Percentiles rank a stretch among this genome's conserved stretches.
phyloP scores from a whole-genome alignment of 2,329 filamentous ascomycete genomes.

The Cladobotryum protrusum region DNA sequence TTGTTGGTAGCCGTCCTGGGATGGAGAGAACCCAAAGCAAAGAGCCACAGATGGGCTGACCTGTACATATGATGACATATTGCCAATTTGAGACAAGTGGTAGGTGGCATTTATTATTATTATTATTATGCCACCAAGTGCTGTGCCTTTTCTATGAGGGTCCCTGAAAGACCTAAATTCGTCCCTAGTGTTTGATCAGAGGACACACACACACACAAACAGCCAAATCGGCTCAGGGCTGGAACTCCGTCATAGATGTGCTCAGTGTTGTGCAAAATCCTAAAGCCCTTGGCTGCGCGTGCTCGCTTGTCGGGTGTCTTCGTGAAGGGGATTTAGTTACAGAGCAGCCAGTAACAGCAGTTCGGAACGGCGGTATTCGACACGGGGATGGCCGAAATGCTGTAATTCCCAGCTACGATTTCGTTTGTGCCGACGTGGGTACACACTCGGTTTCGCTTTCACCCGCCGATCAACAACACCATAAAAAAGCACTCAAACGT shows the following conservation, averaged over 20 bases:
- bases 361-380: background rate
- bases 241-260: conserved; percentile 3
- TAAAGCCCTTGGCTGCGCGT: background rate
- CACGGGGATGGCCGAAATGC: conserved; percentile 10
- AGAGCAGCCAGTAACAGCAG: background rate
- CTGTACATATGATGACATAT: conserved; percentile 8
- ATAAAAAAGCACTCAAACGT: background rate
- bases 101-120: conserved; percentile 12
- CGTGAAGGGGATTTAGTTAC: conserved; percentile 3
- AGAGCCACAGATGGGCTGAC: background rate
- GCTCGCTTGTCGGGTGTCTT: conserved; percentile 6
- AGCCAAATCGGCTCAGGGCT: background rate
- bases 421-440: background rate
- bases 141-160: background rate
- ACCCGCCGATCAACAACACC: conserved; percentile 6
- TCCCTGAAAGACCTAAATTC: background rate
- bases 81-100: conserved; percentile 22
- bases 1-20: background rate
- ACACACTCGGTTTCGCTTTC: background rate
- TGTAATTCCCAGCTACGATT: background rate
- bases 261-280: background rate
- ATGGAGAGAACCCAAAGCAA: background rate
- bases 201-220: background rate
- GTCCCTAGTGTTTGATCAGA: background rate
- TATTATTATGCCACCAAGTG: conserved; percentile 16